A percentile compares a stretch with the other conserved stretches of the same genome.
Evolutionary conservation across 345 rosid genomes (phyloP).

Genomic region (Hirschfeldia incana): DNA sequence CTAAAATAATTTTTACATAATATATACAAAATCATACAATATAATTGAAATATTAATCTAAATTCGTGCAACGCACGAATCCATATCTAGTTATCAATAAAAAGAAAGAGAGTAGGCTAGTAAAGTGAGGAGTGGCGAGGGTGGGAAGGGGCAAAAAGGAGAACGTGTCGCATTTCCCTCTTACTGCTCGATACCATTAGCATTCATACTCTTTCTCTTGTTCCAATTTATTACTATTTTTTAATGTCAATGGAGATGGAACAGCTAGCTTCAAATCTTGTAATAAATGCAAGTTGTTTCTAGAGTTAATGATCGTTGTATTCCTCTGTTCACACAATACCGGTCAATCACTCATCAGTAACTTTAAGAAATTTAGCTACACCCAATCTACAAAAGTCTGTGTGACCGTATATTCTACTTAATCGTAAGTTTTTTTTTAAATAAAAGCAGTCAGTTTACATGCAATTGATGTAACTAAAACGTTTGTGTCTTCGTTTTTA

Average conservation of each 20-base stretch:
- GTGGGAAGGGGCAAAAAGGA: neutral
- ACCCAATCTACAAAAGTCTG: neutral
- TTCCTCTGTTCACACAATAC: neutral
- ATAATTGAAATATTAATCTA: too few relatives aligned
- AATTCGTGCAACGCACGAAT: too few relatives aligned
- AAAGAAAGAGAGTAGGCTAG: neutral
- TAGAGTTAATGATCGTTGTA: neutral
- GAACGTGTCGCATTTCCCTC: too few relatives aligned
- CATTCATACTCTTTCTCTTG: too few relatives aligned
- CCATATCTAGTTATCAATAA: too few relatives aligned
- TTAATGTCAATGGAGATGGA: neutral
- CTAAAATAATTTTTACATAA: too few relatives aligned
- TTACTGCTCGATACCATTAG: too few relatives aligned
- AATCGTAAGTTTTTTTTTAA: too few relatives aligned
- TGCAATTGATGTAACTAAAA: too few relatives aligned
- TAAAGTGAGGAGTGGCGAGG: neutral
- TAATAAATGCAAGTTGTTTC: neutral
- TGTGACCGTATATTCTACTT: neutral
- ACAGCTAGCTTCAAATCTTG: neutral
- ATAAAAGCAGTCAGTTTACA: neutral
- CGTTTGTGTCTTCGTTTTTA: neutral
- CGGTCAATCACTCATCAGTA: neutral
- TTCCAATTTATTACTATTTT: too few relatives aligned
- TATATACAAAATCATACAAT: too few relatives aligned
- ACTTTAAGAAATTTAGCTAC: neutral